Evolutionary conservation across 352 stramenopile species (phyloP), one percentile per base, ranked within the genome.

Genomic region (Blastocystis sp.): DNA sequence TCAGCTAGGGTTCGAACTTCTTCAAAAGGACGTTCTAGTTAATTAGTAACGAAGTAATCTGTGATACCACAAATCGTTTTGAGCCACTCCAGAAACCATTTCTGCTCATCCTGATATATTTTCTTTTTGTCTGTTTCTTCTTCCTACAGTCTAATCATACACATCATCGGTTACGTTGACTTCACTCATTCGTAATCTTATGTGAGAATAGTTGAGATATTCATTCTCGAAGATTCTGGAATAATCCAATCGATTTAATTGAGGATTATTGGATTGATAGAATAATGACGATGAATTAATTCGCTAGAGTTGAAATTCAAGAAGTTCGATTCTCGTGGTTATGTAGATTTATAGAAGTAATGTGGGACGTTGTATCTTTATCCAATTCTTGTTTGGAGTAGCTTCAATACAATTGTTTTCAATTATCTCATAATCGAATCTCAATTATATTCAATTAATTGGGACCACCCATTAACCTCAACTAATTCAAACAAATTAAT

Each of bases 1-100:
- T 83, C 71, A 29, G 46, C 71, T n/a, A 83, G 39, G 19, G n/a
- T 12, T 42, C 58, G 63, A 21, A 83, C 71, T 35, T 83, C 46
- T 21, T 83, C 46, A 16, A 65, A 66, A 12, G 71, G 29, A 4
- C 65, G 37, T 51, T 83, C 71, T 83, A 51, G 6, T 67, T 5
- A n/a, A 52, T 21, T 54, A 49, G 24, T 29, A 32, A 32, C 6
- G 12, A 83, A 29, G 3, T 54, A 0, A 1, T 0, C 2, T 65
- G 21, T 52, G 32, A 24, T 46, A 83, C 71, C 71, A 63, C 71
- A 83, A 35, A 83, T 43, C 21, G 71, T 63, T 43, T 83, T 83
- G n/a, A 83, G 56, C 71, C 71, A 83, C 19, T 83, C 71, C 12
- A 83, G 16, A 42, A 83, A 83, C 21, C 57, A 52, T 56, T 83